Percentiles rank a stretch among this genome's conserved stretches.
phyloP scores from a whole-genome alignment of 371 early-diverging fungal species.

The Encephalitozoon romaleae region DNA sequence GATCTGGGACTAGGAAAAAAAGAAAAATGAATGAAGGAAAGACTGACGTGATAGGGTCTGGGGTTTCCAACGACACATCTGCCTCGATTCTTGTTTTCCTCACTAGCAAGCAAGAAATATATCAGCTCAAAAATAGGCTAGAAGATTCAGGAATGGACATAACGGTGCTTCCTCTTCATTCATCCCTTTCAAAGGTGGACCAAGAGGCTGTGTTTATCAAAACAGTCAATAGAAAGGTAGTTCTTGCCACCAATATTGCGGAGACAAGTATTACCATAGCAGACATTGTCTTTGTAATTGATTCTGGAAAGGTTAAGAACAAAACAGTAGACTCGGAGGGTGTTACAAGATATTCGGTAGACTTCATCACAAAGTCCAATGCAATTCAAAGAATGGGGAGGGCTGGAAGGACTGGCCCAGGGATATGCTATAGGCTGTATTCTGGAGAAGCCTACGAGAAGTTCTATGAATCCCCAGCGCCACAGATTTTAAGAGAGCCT shows the following conservation, averaged over 20 bases:
- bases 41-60: not conserved
- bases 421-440: constrained; percentile 63
- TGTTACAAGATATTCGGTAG: constrained; percentile 46
- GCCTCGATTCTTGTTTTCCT: constrained; percentile 83
- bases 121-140: constrained; percentile 34
- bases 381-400: constrained; percentile 61
- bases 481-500: constrained; percentile 83
- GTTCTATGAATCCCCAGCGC: constrained; percentile 73
- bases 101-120: constrained; percentile 73
- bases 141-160: constrained; percentile 22
- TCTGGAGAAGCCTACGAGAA: constrained; percentile 59
- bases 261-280: constrained; percentile 97
- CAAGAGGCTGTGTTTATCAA: constrained; percentile 66
- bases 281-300: constrained; percentile 84
- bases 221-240: constrained; percentile 76
- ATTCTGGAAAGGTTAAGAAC: constrained; percentile 84
- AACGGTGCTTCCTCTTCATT: constrained; percentile 55
- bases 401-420: constrained; percentile 58
- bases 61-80: constrained; percentile 49
- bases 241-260: constrained; percentile 90
- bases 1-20: not conserved
- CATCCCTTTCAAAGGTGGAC: constrained; percentile 59
- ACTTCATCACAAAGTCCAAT: constrained; percentile 58
- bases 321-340: constrained; percentile 64
- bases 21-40: not conserved